Base-by-base conservation (phyloP, 2,329 filamentous ascomycete genomes). In the Pyrenochaeta sp. region DNA sequence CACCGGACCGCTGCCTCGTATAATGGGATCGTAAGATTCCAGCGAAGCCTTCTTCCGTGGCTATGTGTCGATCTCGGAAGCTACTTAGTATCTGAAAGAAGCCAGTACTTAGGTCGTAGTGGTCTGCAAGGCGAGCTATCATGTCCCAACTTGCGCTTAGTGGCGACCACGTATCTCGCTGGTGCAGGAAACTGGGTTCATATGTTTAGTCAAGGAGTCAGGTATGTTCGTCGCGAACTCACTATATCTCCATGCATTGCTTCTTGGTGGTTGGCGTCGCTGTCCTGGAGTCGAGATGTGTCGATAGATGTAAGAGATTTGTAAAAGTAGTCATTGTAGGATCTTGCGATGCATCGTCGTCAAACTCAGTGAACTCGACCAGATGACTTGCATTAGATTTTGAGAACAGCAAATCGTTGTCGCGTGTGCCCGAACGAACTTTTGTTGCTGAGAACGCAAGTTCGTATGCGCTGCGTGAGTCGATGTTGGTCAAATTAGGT, bases 81-180 rank as follows among this genome's bases (percentile, higher is more conserved):
- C 23, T 4, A 7, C 7, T 5, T 3, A 42, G 14, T 8, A 36
- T 22, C 3, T 42, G 17, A 5, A 30, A 13, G 7, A 36, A 42
- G 2, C 32, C 40, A 23, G 3, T n/a, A 10, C 22, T 21, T 5
- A 42, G n/a, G 10, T 14, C 3, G 18, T 23, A 43, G 4, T 43
- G 32, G 14, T 35, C 24, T 4, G n/a, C 13, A 9, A 43, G 18
- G 3, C 13, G n/a, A 21, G 19, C 14, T 11, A 36, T 31, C 19
- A 43, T 43, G 6, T 43, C 32, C 13, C 14, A 10, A 14, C 32
- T 36, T 3, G 10, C 26, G 9, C 13, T 24, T 2, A 43, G 26
- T 3, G 40, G 32, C 13, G 40, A 23, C 40, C 40, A 36, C 14
- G 40, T 31, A 18, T 43, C 9, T n/a, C 26, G 6, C 7, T 43